Evolutionary conservation across 1,139 yeast species (phyloP).

Genomic region (Casaregolazyma suthepensis): DNA sequence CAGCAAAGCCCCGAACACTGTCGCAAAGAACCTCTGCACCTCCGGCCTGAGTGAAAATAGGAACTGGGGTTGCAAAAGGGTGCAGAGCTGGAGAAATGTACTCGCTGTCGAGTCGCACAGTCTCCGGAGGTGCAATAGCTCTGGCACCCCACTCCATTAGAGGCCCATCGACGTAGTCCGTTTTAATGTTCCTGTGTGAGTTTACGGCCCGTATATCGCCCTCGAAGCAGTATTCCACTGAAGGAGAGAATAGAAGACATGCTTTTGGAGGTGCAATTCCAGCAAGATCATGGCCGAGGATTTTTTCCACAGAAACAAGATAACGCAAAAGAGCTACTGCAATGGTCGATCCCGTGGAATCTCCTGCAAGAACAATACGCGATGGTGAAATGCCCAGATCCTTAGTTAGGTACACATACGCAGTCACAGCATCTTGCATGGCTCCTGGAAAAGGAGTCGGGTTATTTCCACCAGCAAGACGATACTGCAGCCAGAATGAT

Average conservation of each 20-base stretch:
- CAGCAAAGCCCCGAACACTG: background rate
- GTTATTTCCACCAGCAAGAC: conserved; percentile 6
- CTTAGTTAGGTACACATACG: conserved; percentile 5
- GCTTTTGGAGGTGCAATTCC: conserved; percentile 2
- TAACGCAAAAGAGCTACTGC: conserved; percentile 5
- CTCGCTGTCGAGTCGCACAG: background rate
- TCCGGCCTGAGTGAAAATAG: conserved; percentile 6
- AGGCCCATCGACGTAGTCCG: conserved; percentile 6
- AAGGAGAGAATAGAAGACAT: conserved; percentile 7
- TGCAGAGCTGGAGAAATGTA: conserved; percentile 6
- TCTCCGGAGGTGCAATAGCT: conserved; percentile 7
- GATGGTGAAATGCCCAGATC: conserved; percentile 1
- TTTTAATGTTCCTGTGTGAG: background rate
- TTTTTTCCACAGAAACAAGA: background rate
- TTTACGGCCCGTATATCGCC: conserved; percentile 2
- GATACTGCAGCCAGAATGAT: conserved; percentile 6
- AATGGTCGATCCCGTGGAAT: conserved; percentile 6
- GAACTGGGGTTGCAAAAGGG: conserved; percentile 7
- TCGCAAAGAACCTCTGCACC: conserved; percentile 7
- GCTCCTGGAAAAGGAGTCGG: conserved; percentile 8
- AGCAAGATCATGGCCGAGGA: background rate
- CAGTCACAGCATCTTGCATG: conserved; percentile 6
- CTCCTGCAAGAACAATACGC: conserved; percentile 8
- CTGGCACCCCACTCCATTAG: conserved; percentile 9
- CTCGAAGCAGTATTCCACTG: conserved; percentile 4